Base-by-base conservation (phyloP, 1,284 basidiomycete species). In the Trametes hirsuta region DNA sequence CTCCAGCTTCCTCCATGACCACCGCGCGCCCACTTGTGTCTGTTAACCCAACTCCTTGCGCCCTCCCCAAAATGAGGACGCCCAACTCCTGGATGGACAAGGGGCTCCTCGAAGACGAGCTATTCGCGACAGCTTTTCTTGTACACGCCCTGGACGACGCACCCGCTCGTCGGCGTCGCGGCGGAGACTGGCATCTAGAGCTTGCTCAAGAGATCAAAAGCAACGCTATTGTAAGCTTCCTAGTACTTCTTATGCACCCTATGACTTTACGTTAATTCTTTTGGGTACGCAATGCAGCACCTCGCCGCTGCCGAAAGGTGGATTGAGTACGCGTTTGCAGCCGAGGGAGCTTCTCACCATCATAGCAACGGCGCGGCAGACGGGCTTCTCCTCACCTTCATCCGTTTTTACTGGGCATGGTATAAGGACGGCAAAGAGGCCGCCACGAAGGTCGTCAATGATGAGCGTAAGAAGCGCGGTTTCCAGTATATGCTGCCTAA, bases 351-450 rank as follows among this genome's bases (percentile, higher is more conserved):
- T 25, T 45, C 39, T 8, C 5, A 11, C 3, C 14, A 14, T 35
- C 11, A 3, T 12, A 4, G 34, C 25, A n/a, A 36, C 21, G 14
- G 39, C 21, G 14, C 34, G 12, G 36, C 50, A 21, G 34, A 46
- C 46, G 34, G 21, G 11, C 39, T 53, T 14, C n/a, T 57, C 6
- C 30, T 48, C 42, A 24, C 72, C 4, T 74, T 74, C 59, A 60
- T 71, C 46, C 56, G 59, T 24, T 72, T 71, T 58, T 72, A 70
- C 58, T 76, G 72, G 69, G 42, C 55, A 15, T 55, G 70, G 10
- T 64, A 47, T 49, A 39, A 14, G 18, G 39, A 42, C 10, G 40
- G 47, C 3, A 52, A 51, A 4, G 6, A 22, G 18, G 57, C 55
- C 11, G 55, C 66, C 2, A n/a, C 44, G 22, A 49, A 47, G 15